Conservation (phyloP, 2,329 filamentous ascomycete genomes). For the Ophiostoma quercus region DNA sequence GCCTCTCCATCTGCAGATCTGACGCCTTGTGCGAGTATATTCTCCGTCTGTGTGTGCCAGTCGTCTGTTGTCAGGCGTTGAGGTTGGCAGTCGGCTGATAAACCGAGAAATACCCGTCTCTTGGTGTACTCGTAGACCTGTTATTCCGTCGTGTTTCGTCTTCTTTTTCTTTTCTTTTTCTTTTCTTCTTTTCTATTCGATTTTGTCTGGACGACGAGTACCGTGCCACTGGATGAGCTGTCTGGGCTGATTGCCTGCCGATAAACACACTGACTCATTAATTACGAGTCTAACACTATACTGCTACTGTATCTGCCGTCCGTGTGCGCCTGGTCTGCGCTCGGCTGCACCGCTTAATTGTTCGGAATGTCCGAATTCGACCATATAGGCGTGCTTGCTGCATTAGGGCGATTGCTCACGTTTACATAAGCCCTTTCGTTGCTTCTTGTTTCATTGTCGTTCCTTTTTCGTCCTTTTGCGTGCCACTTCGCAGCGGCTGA, state of each 20-base stretch:
- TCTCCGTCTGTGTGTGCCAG: neutral
- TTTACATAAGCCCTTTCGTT: neutral
- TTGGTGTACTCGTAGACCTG: too few species aligned
- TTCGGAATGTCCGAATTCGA: neutral
- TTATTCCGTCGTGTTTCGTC: neutral
- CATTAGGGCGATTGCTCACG: neutral
- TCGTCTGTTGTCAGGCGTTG: neutral
- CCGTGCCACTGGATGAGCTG: neutral
- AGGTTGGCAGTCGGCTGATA: neutral
- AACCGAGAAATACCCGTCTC: neutral
- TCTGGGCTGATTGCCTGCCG: too few species aligned
- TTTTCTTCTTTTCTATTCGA: neutral
- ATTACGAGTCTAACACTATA: neutral
- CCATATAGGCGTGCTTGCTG: neutral
- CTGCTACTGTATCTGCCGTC: neutral
- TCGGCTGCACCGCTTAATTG: neutral
- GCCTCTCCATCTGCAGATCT: slow-evolving; percentile 1
- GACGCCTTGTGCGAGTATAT: neutral
- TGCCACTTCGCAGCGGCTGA: neutral
- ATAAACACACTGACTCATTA: neutral
- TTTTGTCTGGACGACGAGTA: neutral
- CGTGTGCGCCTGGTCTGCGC: too few species aligned
- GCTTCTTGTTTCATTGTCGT: too few species aligned
- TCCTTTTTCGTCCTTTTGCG: too few species aligned
- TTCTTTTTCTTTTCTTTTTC: neutral